These are phyloP conservation scores for Coemansia guatemalensis DNA, from an alignment of 192 early-diverging fungal genomes.

Conservation along the genomic window DNA sequence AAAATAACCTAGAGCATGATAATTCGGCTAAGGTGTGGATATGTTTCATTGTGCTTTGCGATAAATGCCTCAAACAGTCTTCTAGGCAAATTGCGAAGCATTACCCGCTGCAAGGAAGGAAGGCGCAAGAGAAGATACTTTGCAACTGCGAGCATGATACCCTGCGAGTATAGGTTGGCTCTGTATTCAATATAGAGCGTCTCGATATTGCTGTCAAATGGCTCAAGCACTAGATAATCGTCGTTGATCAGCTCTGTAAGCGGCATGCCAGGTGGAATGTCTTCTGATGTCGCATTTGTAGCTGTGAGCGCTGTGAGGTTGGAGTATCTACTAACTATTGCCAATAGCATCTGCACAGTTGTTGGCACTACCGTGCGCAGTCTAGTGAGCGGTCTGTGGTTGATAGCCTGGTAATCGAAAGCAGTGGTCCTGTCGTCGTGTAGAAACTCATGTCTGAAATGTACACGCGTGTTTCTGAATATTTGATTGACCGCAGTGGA, in stretches of 20 bases:
- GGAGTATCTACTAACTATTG: background rate
- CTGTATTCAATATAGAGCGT: background rate
- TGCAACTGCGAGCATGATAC: background rate
- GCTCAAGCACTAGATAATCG: background rate
- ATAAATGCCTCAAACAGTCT: background rate
- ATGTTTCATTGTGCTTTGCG: background rate
- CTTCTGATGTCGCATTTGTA: background rate
- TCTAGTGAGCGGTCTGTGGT: background rate
- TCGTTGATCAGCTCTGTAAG: background rate
- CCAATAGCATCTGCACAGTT: background rate
- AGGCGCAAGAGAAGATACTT: background rate
- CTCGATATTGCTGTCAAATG: background rate
- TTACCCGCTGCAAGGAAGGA: background rate
- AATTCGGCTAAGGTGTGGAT: slow-evolving; percentile 1
- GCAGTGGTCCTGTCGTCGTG: background rate
- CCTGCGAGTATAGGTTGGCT: background rate
- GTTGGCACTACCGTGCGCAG: background rate
- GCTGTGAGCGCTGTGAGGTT: background rate
- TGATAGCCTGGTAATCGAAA: background rate
- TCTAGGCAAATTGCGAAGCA: background rate
- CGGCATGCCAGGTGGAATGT: background rate
- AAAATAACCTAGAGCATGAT: background rate
- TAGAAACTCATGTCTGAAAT: background rate
- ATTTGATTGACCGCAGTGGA: background rate
- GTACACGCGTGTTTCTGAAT: background rate